phyloP scores from a whole-genome alignment of 148 eudicot species.

The Oxyria digyna region DNA sequence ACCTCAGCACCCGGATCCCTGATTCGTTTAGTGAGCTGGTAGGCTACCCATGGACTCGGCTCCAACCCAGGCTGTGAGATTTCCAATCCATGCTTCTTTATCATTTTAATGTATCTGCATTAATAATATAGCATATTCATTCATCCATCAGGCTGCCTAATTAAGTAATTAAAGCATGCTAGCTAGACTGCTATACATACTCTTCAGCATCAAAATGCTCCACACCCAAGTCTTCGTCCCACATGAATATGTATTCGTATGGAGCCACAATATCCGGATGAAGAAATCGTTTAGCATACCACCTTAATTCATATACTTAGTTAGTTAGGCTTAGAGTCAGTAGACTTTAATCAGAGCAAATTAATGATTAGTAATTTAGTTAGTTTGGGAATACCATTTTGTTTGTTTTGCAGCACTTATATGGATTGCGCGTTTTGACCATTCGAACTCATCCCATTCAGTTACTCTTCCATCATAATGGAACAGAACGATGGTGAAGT shows the following conservation, averaged over 20 bases:
- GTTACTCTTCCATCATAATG: slow-evolving; percentile 9
- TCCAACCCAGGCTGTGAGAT: slow-evolving; percentile 95
- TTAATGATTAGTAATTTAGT: neutral
- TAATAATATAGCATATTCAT: too few relatives aligned
- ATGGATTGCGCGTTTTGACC: slow-evolving; percentile 10
- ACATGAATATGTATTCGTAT: slow-evolving; percentile 85
- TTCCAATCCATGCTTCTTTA: slow-evolving; percentile 80
- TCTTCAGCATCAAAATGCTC: slow-evolving; percentile 81
- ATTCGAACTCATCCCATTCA: slow-evolving; percentile 12
- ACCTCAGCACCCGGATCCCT: slow-evolving; percentile 33
- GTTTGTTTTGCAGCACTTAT: slow-evolving; percentile 7
- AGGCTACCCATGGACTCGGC: slow-evolving; percentile 29
- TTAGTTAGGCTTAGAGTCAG: too few relatives aligned
- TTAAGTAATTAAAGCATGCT: too few relatives aligned
- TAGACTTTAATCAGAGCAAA: too few relatives aligned
- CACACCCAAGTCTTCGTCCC: slow-evolving; percentile 96
- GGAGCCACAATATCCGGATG: slow-evolving; percentile 90
- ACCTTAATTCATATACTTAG: slow-evolving; percentile 31
- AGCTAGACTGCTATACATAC: slow-evolving; percentile 31
- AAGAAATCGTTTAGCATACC: slow-evolving; percentile 92
- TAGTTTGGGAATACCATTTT: neutral
- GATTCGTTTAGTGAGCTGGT: slow-evolving; percentile 61
- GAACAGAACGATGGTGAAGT: slow-evolving; percentile 9
- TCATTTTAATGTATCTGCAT: slow-evolving; percentile 62
- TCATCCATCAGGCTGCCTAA: too few relatives aligned